Conservation (phyloP, 768 basidiomycete species). For the Boletellus sp. region DNA sequence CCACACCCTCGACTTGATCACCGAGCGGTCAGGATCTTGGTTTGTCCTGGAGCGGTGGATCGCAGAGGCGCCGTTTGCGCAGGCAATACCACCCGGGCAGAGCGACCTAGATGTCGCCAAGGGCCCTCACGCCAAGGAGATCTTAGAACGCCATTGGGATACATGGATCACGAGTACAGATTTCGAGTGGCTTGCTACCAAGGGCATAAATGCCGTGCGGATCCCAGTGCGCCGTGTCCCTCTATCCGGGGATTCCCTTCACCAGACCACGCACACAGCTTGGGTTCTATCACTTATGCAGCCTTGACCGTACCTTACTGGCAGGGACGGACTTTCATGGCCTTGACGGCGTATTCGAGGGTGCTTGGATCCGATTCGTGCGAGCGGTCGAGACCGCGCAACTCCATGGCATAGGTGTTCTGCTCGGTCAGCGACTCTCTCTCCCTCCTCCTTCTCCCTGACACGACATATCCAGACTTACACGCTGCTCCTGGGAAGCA, state of each 20-base stretch:
- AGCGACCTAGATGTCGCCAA: constrained; percentile 70
- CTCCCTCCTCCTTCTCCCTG: constrained; percentile 14
- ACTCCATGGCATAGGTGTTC: constrained; percentile 60
- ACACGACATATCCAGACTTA: constrained; percentile 46
- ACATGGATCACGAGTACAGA: constrained; percentile 52
- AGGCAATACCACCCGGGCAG: constrained; percentile 51
- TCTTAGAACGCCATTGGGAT: constrained; percentile 47
- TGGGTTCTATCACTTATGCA: constrained; percentile 69
- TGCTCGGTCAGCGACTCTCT: constrained; percentile 49
- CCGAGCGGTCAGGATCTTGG: constrained; percentile 54
- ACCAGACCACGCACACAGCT: constrained; percentile 41
- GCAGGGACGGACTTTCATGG: constrained; percentile 62
- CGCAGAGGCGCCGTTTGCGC: constrained; percentile 50
- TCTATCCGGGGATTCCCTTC: not conserved
- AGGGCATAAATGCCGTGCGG: constrained; percentile 58
- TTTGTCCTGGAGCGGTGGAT: constrained; percentile 83
- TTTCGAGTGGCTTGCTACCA: constrained; percentile 50
- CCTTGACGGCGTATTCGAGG: constrained; percentile 46
- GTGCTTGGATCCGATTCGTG: constrained; percentile 66
- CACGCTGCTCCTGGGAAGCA: constrained; percentile 77
- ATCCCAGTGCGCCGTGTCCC: constrained; percentile 58
- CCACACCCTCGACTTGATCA: constrained; percentile 8
- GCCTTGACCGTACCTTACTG: constrained; percentile 54
- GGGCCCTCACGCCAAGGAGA: constrained; percentile 43
- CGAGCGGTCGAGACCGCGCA: constrained; percentile 58